Evolutionary conservation across 139 green algal genomes (phyloP), one percentile per base, ranked within the genome.

Genomic region (Chlamydomonas urium): DNA sequence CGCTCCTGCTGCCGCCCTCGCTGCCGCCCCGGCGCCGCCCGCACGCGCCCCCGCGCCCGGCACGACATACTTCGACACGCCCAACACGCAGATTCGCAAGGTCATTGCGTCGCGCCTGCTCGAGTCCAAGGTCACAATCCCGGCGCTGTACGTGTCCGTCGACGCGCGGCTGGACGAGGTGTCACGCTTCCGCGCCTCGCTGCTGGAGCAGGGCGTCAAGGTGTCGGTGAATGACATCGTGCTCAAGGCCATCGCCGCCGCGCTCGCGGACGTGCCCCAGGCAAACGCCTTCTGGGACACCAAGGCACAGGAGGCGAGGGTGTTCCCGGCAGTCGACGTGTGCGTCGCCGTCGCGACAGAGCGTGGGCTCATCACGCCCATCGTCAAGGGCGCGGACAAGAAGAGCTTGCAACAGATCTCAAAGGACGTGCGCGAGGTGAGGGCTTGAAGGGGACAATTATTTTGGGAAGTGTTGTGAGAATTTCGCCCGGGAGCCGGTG

Each of bases 151-250:
- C 73, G 32, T 90, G n/a, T 73, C 45, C 31, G 77, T 84, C 21
- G 84, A 96, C 31, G 86, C 87, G 24, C n/a, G 81, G 8, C 69
- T 97, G 8, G 88, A 87, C 42, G 77, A 56, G 3, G 57, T 96
- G 6, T 38, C 56, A 1, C 35, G 57, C 3, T 69, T 96, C 66
- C 82, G 90, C 1, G 71, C 79, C n/a, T 63, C 58, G 21, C 77
- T 96, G 29, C 86, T 89, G 72, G 50, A 81, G 32, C 71, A 69
- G 50, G 81, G 78, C 24, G 66, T 69, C 17, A 87, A 87, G 61
- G 38, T 97, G 21, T 95, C 86, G 0, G 83, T 98, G 8, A 98
- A 98, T 69, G 94, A 98, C 78, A 96, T 92, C 61, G 81, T 98
- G 14, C 68, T 98, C 42, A 91, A 92, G 53, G 94, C 94, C 1